A percentile compares a stretch with the other conserved stretches of the same genome.
Evolutionary conservation across 768 basidiomycete genomes (phyloP).

Genomic region (Boletus speciosus): DNA sequence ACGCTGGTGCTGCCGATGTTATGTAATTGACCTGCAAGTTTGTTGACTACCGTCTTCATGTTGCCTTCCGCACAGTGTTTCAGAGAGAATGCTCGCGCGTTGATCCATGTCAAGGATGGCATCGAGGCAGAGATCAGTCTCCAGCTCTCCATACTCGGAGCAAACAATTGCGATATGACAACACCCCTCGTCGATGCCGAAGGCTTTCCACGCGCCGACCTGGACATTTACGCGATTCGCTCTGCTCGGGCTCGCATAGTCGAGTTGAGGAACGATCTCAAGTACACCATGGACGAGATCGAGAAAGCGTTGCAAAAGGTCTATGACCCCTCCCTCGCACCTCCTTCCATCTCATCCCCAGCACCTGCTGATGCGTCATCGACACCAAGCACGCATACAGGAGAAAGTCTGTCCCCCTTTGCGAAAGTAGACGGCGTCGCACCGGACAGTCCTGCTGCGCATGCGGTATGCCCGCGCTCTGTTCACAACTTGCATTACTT

Average conservation of each 20-base stretch:
- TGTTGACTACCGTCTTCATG: conserved; percentile 24
- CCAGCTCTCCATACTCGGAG: conserved; percentile 58
- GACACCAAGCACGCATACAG: conserved; percentile 14
- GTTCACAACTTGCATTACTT: neutral
- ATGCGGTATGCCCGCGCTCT: conserved; percentile 55
- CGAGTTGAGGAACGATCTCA: conserved; percentile 76
- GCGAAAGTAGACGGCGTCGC: conserved; percentile 82
- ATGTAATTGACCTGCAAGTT: conserved; percentile 1
- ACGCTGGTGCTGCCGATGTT: conserved; percentile 3
- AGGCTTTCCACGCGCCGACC: conserved; percentile 85
- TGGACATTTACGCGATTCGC: conserved; percentile 80
- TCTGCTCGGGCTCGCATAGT: conserved; percentile 74
- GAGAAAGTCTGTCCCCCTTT: conserved; percentile 46
- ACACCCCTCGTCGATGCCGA: conserved; percentile 80
- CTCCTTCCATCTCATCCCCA: neutral
- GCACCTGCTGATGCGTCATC: conserved; percentile 26
- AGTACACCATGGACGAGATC: conserved; percentile 60
- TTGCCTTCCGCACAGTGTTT: conserved; percentile 42
- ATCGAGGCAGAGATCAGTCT: conserved; percentile 70
- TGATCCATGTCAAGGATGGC: conserved; percentile 65
- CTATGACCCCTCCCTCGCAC: conserved; percentile 45
- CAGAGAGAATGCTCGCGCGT: conserved; percentile 54
- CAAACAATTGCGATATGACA: conserved; percentile 61
- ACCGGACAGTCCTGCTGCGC: conserved; percentile 74
- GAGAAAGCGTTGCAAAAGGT: conserved; percentile 65